A percentile compares a stretch with the other conserved stretches of the same genome.
Conservation (phyloP, 2,329 filamentous ascomycete species). For the Exophiala xenobiotica region DNA sequence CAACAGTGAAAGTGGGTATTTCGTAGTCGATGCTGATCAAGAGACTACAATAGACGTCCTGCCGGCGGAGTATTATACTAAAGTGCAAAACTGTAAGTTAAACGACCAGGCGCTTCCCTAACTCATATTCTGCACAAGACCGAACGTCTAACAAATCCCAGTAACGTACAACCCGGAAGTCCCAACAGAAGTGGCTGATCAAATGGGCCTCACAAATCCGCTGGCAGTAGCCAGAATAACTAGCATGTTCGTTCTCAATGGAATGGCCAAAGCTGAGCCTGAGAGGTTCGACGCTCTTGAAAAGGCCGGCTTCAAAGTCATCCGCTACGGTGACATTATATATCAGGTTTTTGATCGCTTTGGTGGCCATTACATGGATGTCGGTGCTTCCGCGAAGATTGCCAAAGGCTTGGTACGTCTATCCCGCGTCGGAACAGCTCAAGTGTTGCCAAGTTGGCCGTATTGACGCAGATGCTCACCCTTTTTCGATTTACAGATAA, state of each 20-base stretch:
- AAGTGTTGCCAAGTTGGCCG: background rate
- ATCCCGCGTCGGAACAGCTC: background rate
- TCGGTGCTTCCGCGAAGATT: constrained; percentile 45
- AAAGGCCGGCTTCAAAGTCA: constrained; percentile 43
- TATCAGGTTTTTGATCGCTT: constrained; percentile 44
- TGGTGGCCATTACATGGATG: constrained; percentile 51
- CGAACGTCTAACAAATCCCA: constrained; percentile 24
- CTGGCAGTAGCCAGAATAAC: constrained; percentile 33
- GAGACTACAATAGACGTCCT: constrained; percentile 28
- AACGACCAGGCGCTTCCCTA: too few relatives aligned
- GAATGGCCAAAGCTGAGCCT: constrained; percentile 35
- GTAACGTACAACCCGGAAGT: constrained; percentile 32
- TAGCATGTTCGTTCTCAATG: constrained; percentile 33
- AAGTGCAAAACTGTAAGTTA: constrained; percentile 32
- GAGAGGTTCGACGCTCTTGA: constrained; percentile 42
- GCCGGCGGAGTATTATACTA: constrained; percentile 27
- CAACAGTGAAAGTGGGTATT: constrained; percentile 21
- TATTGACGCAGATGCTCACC: background rate
- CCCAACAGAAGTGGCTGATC: constrained; percentile 27
- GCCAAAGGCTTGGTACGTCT: constrained; percentile 35
- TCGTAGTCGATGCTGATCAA: constrained; percentile 28
- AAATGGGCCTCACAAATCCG: constrained; percentile 31
- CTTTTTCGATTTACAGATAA: constrained; percentile 37
- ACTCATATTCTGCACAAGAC: too few relatives aligned
- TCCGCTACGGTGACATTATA: constrained; percentile 40